Evolutionary conservation across 805 yeast species (phyloP), one percentile per base, ranked within the genome.

Genomic region (Metschnikowia noctiluminum): DNA sequence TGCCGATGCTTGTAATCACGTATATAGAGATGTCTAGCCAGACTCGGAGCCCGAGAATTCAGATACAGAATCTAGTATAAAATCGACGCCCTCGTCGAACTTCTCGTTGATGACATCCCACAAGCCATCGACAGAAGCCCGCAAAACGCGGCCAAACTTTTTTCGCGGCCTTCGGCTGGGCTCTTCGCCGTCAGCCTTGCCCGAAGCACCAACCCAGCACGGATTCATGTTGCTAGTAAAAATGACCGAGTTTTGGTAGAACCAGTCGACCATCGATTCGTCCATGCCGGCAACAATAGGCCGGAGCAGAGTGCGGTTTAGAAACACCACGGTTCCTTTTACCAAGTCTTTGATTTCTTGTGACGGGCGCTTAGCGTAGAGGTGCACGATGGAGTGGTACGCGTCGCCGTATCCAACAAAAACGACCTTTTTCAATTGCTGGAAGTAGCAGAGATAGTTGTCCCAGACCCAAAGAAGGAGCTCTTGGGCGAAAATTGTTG

Each of bases 201-300:
- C 73, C 32, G 59, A 57, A 16, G 65, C 54, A 2, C 71, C 70
- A 28, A 82, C 85, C 97, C 97, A 92, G 55, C 94, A 86, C 6
- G 86, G 74, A 64, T 94, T 95, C 50, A 77, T 77, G 45, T 75
- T 70, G 43, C 89, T 77, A 3, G 97, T 81, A 66, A 90, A 91
- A 0, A 92, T 80, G 28, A 92, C 77, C 1, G 97, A 89, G 59
- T 88, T 86, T 54, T 84, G 82, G 70, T 82, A 90, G 66, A 83
- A 94, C 97, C 97, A 91, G 61, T 91, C 97, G 14, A 87, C 79
- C 69, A 91, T 78, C 8, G 86, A 81, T 65, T 94, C 98, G 64
- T 92, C 98, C 60, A 90, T 82, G 26, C 89, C 78, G 6, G 97
- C 91, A 5, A 89, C 89, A 40, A 92, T 76, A 2, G 96, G 84